These are phyloP conservation scores for Solanum appendiculatum DNA, from an alignment of 257 asterid species.

Conservation along the genomic window DNA sequence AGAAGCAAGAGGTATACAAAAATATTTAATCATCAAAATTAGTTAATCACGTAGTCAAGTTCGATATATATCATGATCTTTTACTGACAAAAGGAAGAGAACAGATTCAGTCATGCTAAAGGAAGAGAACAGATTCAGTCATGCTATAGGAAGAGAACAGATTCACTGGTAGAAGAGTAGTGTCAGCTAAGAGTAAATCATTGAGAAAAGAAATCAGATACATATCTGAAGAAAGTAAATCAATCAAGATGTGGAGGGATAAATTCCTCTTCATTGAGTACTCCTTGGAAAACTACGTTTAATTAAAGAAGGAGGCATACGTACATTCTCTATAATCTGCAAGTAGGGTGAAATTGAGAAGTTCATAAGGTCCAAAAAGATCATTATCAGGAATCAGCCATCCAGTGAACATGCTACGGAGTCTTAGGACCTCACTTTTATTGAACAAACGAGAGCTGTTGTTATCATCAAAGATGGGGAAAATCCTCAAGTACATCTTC, in stretches of 20 bases:
- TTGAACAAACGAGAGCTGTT: conserved; percentile 26
- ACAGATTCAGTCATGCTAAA: not conserved
- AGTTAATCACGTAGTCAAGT: not conserved
- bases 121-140: too few species aligned
- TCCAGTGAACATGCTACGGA: conserved; percentile 59
- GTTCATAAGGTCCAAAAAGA: conserved; percentile 87
- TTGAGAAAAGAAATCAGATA: not conserved
- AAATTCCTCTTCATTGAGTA: not conserved
- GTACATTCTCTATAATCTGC: conserved; percentile 53
- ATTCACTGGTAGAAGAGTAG: not conserved
- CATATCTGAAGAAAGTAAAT: not conserved
- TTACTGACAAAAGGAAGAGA: not conserved
- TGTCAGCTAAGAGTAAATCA: not conserved
- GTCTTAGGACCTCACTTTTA: conserved; percentile 52
- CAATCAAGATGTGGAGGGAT: not conserved
- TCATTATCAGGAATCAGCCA: conserved; percentile 66
- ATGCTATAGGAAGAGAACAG: too few species aligned
- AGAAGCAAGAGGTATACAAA: not conserved
- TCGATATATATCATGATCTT: not conserved
- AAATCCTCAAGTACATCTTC: conserved; percentile 63
- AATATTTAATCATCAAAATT: not conserved
- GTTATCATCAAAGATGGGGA: conserved; percentile 38
- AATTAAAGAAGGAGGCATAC: conserved; percentile 4
- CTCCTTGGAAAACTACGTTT: not conserved
- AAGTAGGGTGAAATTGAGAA: conserved; percentile 71